phyloP scores from a whole-genome alignment of 2,329 filamentous ascomycete genomes.

The Xylariaceae sp. region DNA sequence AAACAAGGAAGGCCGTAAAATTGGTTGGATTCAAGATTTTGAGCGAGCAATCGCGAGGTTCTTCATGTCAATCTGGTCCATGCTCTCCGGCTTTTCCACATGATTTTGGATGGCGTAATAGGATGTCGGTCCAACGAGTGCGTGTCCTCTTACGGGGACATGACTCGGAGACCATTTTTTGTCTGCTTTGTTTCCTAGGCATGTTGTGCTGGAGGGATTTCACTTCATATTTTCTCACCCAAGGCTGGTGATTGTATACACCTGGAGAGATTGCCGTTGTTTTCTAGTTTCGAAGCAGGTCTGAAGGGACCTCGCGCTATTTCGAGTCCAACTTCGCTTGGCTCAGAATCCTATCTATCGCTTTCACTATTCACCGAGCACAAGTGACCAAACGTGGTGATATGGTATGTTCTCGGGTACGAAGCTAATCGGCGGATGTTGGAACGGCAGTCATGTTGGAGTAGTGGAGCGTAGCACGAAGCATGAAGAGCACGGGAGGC shows the following conservation, averaged over 20 bases:
- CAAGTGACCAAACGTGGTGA: constrained; percentile 13
- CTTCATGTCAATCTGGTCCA: constrained; percentile 13
- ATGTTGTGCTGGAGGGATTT: constrained; percentile 11
- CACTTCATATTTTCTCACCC: constrained; percentile 11
- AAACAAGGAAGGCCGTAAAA: constrained; percentile 8
- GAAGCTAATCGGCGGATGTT: constrained; percentile 11
- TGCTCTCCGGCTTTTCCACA: too few species aligned
- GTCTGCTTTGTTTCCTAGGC: constrained; percentile 3
- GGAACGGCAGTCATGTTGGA: constrained; percentile 10
- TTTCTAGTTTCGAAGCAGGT: constrained; percentile 1
- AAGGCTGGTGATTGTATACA: constrained; percentile 10
- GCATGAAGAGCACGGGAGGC: constrained; percentile 23
- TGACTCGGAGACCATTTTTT: constrained; percentile 2
- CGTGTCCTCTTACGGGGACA: constrained; percentile 3
- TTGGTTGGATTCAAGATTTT: constrained; percentile 22
- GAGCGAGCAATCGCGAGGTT: constrained; percentile 29
- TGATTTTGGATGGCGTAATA: constrained; percentile 11
- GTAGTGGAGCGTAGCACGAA: constrained; percentile 22
- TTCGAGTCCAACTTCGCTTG: background rate
- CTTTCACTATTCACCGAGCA: constrained; percentile 3
- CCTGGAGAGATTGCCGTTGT: background rate
- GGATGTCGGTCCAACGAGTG: constrained; percentile 9
- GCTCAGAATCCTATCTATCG: constrained; percentile 16
- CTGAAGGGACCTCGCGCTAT: background rate
- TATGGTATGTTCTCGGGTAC: constrained; percentile 22